These are phyloP conservation scores for Hymenoscyphus occultus DNA, from an alignment of 2,329 filamentous ascomycete species.

Conservation along the genomic window DNA sequence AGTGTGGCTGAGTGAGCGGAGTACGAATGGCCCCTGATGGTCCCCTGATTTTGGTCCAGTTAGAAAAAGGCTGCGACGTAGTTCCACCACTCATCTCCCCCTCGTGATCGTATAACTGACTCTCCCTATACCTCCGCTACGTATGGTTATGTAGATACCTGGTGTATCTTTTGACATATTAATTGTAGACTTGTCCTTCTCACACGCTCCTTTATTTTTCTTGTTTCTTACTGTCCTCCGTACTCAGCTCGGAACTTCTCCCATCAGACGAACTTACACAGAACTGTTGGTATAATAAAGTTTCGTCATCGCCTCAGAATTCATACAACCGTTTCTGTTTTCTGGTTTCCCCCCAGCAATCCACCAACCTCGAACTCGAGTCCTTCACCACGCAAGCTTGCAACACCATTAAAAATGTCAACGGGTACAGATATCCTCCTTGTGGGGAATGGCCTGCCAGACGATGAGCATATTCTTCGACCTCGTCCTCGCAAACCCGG, in stretches of 20 bases:
- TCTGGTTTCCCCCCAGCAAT: background rate
- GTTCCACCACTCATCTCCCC: no score
- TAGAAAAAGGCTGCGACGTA: no score
- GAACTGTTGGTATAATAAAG: background rate
- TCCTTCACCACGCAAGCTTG: background rate
- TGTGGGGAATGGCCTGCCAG: slow-evolving; percentile 26
- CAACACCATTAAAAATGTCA: slow-evolving; percentile 27
- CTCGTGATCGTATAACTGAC: no score
- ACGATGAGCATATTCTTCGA: slow-evolving; percentile 35
- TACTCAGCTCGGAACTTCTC: background rate
- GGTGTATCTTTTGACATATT: background rate
- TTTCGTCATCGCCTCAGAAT: background rate
- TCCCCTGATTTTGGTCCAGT: no score
- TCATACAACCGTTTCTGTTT: background rate
- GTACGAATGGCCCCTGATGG: no score
- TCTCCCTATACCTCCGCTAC: no score
- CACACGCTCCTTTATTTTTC: background rate
- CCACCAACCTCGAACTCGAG: background rate
- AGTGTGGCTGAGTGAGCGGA: no score
- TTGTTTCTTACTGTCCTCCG: background rate
- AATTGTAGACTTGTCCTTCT: background rate
- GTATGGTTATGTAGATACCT: background rate
- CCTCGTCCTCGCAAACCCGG: slow-evolving; percentile 30
- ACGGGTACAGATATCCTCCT: slow-evolving; percentile 29
- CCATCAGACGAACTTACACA: background rate